A percentile compares a stretch with the other conserved stretches of the same genome.
Conservation (phyloP, 352 stramenopile species). For the Pilasporangium apinafurcum region DNA sequence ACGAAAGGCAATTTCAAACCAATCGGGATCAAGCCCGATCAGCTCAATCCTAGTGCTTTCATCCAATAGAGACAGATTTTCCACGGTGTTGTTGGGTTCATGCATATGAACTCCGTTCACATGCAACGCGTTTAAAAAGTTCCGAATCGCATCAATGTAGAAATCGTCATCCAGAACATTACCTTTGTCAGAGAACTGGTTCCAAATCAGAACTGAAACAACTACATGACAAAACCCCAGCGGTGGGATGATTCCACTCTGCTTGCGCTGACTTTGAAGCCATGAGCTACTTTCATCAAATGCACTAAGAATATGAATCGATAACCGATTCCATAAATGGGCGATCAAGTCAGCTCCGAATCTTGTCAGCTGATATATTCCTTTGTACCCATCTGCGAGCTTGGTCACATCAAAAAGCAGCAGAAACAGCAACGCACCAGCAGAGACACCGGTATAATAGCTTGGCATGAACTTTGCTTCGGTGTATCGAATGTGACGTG, state of each 20-base stretch:
- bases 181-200: slow-evolving; percentile 23
- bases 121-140: slow-evolving; percentile 15
- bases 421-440: slow-evolving; percentile 45
- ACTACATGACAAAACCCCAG: slow-evolving; percentile 52
- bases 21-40: slow-evolving; percentile 4
- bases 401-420: slow-evolving; percentile 40
- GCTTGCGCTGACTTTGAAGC: slow-evolving; percentile 43
- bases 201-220: slow-evolving; percentile 31
- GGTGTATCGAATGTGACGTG: no score
- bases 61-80: background rate
- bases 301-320: slow-evolving; percentile 41
- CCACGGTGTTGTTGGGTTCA: background rate
- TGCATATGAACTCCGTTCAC: slow-evolving; percentile 10
- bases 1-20: slow-evolving; percentile 1
- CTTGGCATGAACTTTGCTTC: slow-evolving; percentile 23
- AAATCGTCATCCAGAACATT: slow-evolving; percentile 14
- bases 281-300: slow-evolving; percentile 58
- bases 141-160: slow-evolving; percentile 15
- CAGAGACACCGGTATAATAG: slow-evolving; percentile 17
- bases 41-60: slow-evolving; percentile 7
- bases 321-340: slow-evolving; percentile 33
- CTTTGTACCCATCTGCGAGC: slow-evolving; percentile 9
- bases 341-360: slow-evolving; percentile 31
- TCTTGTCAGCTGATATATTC: slow-evolving; percentile 32
- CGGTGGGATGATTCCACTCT: slow-evolving; percentile 21